Conservation (phyloP, 768 basidiomycete species). For the Lactarius sanguifluus region DNA sequence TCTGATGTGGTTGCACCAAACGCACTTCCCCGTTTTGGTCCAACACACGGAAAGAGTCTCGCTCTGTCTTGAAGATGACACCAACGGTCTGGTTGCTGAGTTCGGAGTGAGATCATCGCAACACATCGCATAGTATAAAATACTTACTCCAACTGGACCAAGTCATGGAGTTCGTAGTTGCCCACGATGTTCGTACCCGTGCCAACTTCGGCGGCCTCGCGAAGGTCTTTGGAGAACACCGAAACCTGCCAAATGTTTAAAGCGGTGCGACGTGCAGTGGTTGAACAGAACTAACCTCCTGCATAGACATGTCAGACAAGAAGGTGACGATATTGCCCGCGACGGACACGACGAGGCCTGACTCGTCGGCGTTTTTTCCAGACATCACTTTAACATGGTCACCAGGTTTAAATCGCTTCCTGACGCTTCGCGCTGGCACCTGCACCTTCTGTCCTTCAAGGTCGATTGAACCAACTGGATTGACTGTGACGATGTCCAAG, state of each 20-base stretch:
- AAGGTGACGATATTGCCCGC: conserved; percentile 92
- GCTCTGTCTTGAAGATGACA: conserved; percentile 96
- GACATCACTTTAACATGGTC: conserved; percentile 99
- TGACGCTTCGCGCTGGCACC: conserved; percentile 81
- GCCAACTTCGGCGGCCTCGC: conserved; percentile 97
- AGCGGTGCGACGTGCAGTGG: background rate
- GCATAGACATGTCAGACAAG: conserved; percentile 95
- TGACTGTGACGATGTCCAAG: conserved; percentile 83
- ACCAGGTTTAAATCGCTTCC: conserved; percentile 94
- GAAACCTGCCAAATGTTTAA: conserved; percentile 60
- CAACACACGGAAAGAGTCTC: conserved; percentile 92
- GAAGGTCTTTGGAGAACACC: conserved; percentile 95
- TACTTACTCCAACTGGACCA: conserved; percentile 96
- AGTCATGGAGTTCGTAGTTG: conserved; percentile 92
- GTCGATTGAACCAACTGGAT: conserved; percentile 68
- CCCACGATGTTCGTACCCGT: conserved; percentile 86
- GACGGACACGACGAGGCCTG: conserved; percentile 92
- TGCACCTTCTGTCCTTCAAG: conserved; percentile 86
- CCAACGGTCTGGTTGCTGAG: conserved; percentile 87
- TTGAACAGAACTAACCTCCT: conserved; percentile 60
- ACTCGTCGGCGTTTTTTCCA: conserved; percentile 92
- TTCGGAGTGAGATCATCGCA: background rate
- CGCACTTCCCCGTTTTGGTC: conserved; percentile 93
- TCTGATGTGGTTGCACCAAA: conserved; percentile 89
- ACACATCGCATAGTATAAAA: conserved; percentile 18